phyloP scores from a whole-genome alignment of 2,329 filamentous ascomycete genomes.

The Elsinoe necatrix region DNA sequence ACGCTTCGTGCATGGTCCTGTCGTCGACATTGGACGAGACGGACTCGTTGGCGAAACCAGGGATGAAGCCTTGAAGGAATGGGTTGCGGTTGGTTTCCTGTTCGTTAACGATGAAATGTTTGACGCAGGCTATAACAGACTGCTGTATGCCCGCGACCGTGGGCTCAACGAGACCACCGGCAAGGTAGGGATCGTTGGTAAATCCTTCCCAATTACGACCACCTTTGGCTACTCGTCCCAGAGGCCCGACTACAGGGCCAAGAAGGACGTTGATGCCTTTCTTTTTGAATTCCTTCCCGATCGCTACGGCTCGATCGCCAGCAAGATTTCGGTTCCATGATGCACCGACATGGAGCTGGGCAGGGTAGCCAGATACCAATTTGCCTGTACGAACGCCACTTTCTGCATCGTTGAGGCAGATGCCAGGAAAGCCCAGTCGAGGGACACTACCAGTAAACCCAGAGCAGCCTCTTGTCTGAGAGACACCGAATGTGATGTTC shows the following conservation, averaged over 20 bases:
- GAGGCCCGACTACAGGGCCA: conserved; percentile 58
- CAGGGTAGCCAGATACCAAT: conserved; percentile 36
- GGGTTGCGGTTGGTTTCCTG: conserved; percentile 43
- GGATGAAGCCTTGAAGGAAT: conserved; percentile 25
- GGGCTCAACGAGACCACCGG: conserved; percentile 43
- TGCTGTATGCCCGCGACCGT: conserved; percentile 50
- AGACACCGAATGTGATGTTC: conserved; percentile 30
- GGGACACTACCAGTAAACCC: conserved; percentile 31
- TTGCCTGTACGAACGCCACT: conserved; percentile 38
- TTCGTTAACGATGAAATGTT: conserved; percentile 49
- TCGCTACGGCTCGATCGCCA: conserved; percentile 44
- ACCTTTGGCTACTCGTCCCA: conserved; percentile 62
- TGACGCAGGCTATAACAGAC: conserved; percentile 49
- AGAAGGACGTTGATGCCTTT: conserved; percentile 57
- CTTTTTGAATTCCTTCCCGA: conserved; percentile 50
- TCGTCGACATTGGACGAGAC: conserved; percentile 52
- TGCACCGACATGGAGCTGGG: conserved; percentile 36
- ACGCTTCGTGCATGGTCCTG: conserved; percentile 59
- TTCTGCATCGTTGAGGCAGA: conserved; percentile 36
- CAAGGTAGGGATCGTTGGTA: conserved; percentile 58
- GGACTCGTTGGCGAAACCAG: conserved; percentile 23
- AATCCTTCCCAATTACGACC: conserved; percentile 67
- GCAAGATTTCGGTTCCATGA: conserved; percentile 38
- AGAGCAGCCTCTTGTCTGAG: conserved; percentile 28
- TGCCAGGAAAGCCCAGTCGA: conserved; percentile 32